A percentile compares a stretch with the other conserved stretches of the same genome.
Evolutionary conservation across 352 stramenopile species (phyloP).

Genomic region (Pythium aphanidermatum): DNA sequence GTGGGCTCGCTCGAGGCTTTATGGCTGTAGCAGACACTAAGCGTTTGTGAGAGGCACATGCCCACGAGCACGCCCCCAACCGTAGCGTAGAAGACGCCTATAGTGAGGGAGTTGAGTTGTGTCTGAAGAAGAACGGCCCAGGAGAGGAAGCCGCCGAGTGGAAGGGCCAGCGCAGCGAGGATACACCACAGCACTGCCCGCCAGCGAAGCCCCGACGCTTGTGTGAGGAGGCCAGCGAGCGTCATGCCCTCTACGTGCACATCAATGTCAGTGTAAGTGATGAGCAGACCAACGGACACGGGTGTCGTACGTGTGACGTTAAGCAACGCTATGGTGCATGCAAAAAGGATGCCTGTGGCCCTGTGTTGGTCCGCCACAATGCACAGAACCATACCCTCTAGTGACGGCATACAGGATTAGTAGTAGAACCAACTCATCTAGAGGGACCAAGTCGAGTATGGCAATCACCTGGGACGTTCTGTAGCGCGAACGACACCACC

Average conservation of each 20-base stretch:
- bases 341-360: conserved; percentile 18
- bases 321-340: conserved; percentile 14
- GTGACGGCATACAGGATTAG: too few relatives aligned
- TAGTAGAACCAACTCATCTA: too few relatives aligned
- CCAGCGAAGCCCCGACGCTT: conserved; percentile 17
- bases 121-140: conserved; percentile 16
- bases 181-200: conserved; percentile 22
- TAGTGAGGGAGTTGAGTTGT: neutral
- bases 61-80: conserved; percentile 14
- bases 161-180: conserved; percentile 15
- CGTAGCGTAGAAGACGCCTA: conserved; percentile 13
- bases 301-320: conserved; percentile 19
- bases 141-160: conserved; percentile 16
- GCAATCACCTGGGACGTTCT: conserved; percentile 17
- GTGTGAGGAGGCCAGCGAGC: conserved; percentile 10
- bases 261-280: neutral
- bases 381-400: conserved; percentile 21
- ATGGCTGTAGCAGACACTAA: conserved; percentile 24
- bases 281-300: neutral
- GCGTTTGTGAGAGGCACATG: conserved; percentile 18
- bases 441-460: too few relatives aligned
- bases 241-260: conserved; percentile 15
- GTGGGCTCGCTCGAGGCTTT: conserved; percentile 9
- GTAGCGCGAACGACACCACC: conserved; percentile 10
- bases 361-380: conserved; percentile 9